Evolutionary conservation across 768 basidiomycete species (phyloP).

Genomic region (Tylopilus rubrobrunneus): DNA sequence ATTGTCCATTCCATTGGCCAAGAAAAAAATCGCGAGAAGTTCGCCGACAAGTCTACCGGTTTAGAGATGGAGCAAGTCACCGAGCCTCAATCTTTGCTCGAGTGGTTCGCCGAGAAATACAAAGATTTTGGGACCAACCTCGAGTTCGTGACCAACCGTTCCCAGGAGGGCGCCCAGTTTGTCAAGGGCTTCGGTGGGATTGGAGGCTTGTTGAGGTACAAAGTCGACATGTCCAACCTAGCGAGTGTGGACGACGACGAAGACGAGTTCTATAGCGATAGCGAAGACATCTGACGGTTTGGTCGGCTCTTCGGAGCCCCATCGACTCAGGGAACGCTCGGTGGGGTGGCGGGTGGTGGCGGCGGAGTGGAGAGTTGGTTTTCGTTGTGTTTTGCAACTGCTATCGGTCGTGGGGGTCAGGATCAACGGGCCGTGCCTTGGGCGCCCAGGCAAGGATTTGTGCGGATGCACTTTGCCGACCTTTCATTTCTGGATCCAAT

Average conservation of each 20-base stretch:
- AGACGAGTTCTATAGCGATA: slow-evolving; percentile 79
- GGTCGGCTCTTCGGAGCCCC: slow-evolving; percentile 85
- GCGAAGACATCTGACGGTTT: slow-evolving; percentile 80
- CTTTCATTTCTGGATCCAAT: slow-evolving; percentile 10
- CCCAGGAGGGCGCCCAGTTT: slow-evolving; percentile 97
- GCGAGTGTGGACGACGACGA: slow-evolving; percentile 70
- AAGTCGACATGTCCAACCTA: slow-evolving; percentile 91
- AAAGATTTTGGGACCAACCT: slow-evolving; percentile 95
- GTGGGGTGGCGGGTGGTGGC: slow-evolving; percentile 50
- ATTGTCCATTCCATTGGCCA: slow-evolving; percentile 79
- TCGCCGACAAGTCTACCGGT: slow-evolving; percentile 91
- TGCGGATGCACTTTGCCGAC: slow-evolving; percentile 2
- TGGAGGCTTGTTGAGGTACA: slow-evolving; percentile 93
- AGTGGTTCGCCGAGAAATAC: slow-evolving; percentile 99
- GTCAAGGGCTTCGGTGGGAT: slow-evolving; percentile 99
- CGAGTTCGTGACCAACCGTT: slow-evolving; percentile 94
- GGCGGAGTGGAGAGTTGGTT: not conserved
- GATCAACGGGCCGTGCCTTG: slow-evolving; percentile 4
- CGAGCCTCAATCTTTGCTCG: slow-evolving; percentile 85
- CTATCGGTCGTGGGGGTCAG: not conserved
- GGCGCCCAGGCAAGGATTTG: slow-evolving; percentile 9
- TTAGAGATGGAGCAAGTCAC: slow-evolving; percentile 88
- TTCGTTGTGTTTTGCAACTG: slow-evolving; percentile 6
- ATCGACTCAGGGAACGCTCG: slow-evolving; percentile 58
- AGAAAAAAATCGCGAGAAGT: slow-evolving; percentile 92